Conservation (phyloP, 2,329 filamentous ascomycete genomes). For the Zelopaecilomyces penicillatus region DNA sequence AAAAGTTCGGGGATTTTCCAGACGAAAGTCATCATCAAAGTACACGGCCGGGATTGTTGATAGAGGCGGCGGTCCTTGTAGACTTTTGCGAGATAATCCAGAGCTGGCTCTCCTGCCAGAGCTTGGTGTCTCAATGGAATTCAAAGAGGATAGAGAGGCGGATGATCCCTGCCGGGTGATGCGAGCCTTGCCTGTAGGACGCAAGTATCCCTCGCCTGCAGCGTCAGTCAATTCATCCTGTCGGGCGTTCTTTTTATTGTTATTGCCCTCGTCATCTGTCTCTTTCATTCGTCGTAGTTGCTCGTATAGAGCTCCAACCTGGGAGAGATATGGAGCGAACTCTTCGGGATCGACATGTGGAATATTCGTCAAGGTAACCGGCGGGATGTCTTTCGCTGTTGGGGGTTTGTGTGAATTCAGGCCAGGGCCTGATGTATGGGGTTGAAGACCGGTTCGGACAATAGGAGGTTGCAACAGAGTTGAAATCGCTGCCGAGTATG, state of each 20-base stretch:
- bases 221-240: conserved; percentile 34
- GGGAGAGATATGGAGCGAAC: conserved; percentile 76
- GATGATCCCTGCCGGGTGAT: conserved; percentile 25
- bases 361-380: conserved; percentile 84
- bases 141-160: conserved; percentile 41
- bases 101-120: conserved; percentile 37
- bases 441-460: conserved; percentile 75
- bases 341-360: conserved; percentile 68
- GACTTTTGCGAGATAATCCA: conserved; percentile 46
- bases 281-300: conserved; percentile 79
- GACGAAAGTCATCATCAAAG: conserved; percentile 88
- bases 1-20: conserved; percentile 93
- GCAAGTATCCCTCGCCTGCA: conserved; percentile 37
- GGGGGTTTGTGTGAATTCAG: conserved; percentile 74
- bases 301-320: conserved; percentile 83
- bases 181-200: conserved; percentile 28
- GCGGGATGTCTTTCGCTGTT: conserved; percentile 82
- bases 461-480: conserved; percentile 89
- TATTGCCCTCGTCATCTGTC: conserved; percentile 49
- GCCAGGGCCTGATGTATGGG: conserved; percentile 62
- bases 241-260: conserved; percentile 28
- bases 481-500: conserved; percentile 60
- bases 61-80: conserved; percentile 71
- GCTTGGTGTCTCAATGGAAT: conserved; percentile 39
- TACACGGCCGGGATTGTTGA: conserved; percentile 91